Evolutionary conservation across 495 filamentous ascomycete species (phyloP).

Genomic region (Trichoderma parareesei): DNA sequence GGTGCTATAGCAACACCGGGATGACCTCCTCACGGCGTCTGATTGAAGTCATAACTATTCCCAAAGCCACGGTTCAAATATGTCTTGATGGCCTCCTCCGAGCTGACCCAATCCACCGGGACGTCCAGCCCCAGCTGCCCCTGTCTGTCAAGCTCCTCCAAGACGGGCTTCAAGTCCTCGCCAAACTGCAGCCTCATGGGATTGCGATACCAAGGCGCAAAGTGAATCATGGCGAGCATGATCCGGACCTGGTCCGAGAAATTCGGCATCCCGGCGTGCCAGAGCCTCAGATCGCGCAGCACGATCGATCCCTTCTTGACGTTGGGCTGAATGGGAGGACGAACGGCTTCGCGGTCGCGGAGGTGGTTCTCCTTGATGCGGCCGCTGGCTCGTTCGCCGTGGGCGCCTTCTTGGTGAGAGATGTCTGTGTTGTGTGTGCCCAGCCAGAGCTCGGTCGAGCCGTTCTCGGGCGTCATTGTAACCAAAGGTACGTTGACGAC

Average conservation of each 20-base stretch:
- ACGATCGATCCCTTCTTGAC: conserved; percentile 35
- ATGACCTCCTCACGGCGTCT: conserved; percentile 13
- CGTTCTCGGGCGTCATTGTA: conserved; percentile 25
- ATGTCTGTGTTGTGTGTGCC: conserved; percentile 29
- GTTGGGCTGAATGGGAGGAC: conserved; percentile 29
- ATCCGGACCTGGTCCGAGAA: conserved; percentile 37
- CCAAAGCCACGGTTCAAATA: conserved; percentile 42
- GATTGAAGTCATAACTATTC: conserved; percentile 43
- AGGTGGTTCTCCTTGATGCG: conserved; percentile 21
- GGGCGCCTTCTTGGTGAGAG: conserved; percentile 20
- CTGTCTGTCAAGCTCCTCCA: conserved; percentile 24
- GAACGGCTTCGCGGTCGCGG: conserved; percentile 23
- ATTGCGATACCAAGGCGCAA: conserved; percentile 41
- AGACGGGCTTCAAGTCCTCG: conserved; percentile 31
- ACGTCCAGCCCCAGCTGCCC: conserved; percentile 30
- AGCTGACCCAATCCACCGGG: conserved; percentile 34
- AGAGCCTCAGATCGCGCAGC: conserved; percentile 49
- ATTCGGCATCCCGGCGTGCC: conserved; percentile 48
- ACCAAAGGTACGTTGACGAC: conserved; percentile 23
- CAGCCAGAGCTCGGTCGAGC: conserved; percentile 38
- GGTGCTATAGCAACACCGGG: background rate
- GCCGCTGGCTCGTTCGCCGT: conserved; percentile 9
- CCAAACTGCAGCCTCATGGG: conserved; percentile 43
- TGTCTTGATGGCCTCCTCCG: conserved; percentile 23
- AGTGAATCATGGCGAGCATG: conserved; percentile 51